Percentiles rank a stretch among this genome's conserved stretches.
Conservation (phyloP, 2,329 filamentous ascomycete genomes). For the Colletotrichum magnum region DNA sequence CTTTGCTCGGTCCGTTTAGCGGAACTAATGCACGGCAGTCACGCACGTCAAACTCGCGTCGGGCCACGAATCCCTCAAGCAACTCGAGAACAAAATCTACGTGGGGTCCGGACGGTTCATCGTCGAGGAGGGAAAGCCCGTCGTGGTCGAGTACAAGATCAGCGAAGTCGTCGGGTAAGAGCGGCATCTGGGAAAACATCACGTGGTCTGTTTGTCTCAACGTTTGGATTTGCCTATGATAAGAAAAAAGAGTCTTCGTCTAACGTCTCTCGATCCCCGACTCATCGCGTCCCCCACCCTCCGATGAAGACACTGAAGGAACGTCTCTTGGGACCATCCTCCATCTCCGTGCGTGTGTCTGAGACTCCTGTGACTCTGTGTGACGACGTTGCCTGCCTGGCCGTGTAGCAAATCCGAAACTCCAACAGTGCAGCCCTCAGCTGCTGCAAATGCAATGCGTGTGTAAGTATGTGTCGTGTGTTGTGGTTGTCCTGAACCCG, state of each 20-base stretch:
- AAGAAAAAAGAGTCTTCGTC: background rate
- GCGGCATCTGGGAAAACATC: background rate
- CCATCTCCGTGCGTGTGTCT: conserved; percentile 7
- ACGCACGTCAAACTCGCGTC: conserved; percentile 57
- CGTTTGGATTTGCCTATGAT: conserved; percentile 16
- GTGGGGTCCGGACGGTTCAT: conserved; percentile 59
- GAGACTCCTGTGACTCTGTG: conserved; percentile 7
- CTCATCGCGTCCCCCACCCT: background rate
- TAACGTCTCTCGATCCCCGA: conserved; percentile 9
- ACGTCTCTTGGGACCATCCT: conserved; percentile 8
- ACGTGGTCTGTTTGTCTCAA: background rate
- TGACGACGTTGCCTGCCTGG: conserved; percentile 31
- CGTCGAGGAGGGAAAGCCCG: conserved; percentile 49
- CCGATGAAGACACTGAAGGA: background rate
- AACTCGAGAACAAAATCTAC: conserved; percentile 55
- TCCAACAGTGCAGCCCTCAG: conserved; percentile 38
- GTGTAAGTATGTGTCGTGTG: conserved; percentile 21
- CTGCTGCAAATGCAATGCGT: conserved; percentile 41
- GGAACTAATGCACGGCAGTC: conserved; percentile 43
- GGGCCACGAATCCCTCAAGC: conserved; percentile 51
- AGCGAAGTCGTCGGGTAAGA: conserved; percentile 51
- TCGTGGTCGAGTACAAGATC: conserved; percentile 59
- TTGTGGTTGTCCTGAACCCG: conserved; percentile 20
- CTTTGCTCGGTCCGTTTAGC: background rate
- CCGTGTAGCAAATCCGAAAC: conserved; percentile 38